Evolutionary conservation across 2,329 filamentous ascomycete genomes (phyloP), one percentile per base, ranked within the genome.

Genomic region (Nigrospora sphaerica): DNA sequence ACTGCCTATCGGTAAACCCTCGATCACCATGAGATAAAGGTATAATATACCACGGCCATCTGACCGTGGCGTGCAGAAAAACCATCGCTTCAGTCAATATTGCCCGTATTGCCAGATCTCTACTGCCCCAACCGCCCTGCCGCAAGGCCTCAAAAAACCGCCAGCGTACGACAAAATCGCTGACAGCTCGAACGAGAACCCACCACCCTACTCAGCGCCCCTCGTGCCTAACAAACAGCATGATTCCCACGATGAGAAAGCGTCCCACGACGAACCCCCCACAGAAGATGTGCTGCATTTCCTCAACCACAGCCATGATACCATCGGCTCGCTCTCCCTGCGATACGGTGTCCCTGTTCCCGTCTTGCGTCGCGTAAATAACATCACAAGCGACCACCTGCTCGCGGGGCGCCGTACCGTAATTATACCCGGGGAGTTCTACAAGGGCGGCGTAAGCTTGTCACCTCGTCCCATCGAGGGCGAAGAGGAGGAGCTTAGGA

Each of bases 21-120:
- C 35, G 36, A 17, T 6, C 4, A 6, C 9, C n/a, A 19, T 23
- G 38, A n/a, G 19, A 11, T 23, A 18, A 39, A 19, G 38, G 6
- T 12, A 39, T 23, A 9, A 9, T 4, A 4, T 4, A 23, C 19
- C 23, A 28, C 19, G 16, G 17, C 18, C 6, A 23, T 34, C 32
- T 35, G 28, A 42, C 6, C 10, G 10, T n/a, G 6, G 14, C 12
- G 11, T n/a, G 13, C 53, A 81, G 78, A 67, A 77, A 40, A 89
- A 89, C 60, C 69, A 73, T 31, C 80, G 86, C 36, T 90, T 88
- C 65, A 75, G 76, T 45, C 69, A 72, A 32, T 81, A 80, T 61
- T 81, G 81, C 60, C 87, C 87, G 0, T 92, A 86, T 63, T 93
- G 88, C 62, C 88, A 92, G 64, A 77, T 88, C 54, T 82, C 83